Evolutionary conservation across 306 rosid genomes (phyloP).

Genomic region (Potentilla sterilis): DNA sequence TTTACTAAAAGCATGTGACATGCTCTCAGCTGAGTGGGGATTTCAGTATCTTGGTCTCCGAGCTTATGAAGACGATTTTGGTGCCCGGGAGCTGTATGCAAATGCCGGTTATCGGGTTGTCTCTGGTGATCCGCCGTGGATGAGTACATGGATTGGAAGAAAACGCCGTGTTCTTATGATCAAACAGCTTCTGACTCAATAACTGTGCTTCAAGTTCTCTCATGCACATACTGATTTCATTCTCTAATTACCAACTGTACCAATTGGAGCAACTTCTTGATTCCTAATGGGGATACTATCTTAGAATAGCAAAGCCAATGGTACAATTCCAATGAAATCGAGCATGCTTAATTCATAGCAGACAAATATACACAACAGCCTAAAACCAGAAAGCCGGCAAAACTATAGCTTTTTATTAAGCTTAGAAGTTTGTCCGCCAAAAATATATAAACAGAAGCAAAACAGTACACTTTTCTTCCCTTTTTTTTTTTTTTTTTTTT

Average conservation of each 20-base stretch:
- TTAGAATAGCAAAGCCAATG: background rate
- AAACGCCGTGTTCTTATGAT: slow-evolving; percentile 80
- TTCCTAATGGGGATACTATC: background rate
- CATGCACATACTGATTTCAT: background rate
- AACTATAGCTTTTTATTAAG: slow-evolving; percentile 53
- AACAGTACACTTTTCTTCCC: slow-evolving; percentile 20
- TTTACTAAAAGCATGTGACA: slow-evolving; percentile 66
- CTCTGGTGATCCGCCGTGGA: slow-evolving; percentile 74
- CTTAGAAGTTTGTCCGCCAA: slow-evolving; percentile 39
- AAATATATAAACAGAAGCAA: slow-evolving; percentile 15
- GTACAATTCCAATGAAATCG: background rate
- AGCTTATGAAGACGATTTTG: slow-evolving; percentile 81
- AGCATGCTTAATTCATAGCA: background rate
- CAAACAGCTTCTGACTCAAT: slow-evolving; percentile 24
- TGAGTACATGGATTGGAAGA: slow-evolving; percentile 78
- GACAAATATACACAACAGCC: slow-evolving; percentile 38
- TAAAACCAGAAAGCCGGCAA: slow-evolving; percentile 43
- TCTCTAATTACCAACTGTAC: background rate
- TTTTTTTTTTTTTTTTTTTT: background rate
- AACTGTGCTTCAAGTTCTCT: background rate
- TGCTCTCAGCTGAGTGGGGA: slow-evolving; percentile 64
- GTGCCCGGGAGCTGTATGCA: slow-evolving; percentile 68
- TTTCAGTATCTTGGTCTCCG: slow-evolving; percentile 60
- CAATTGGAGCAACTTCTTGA: background rate
- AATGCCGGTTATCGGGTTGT: slow-evolving; percentile 72